Percentiles rank a stretch among this genome's conserved stretches.
Conservation (phyloP, 1,284 basidiomycete genomes). For the Xerocomus minutiporus region DNA sequence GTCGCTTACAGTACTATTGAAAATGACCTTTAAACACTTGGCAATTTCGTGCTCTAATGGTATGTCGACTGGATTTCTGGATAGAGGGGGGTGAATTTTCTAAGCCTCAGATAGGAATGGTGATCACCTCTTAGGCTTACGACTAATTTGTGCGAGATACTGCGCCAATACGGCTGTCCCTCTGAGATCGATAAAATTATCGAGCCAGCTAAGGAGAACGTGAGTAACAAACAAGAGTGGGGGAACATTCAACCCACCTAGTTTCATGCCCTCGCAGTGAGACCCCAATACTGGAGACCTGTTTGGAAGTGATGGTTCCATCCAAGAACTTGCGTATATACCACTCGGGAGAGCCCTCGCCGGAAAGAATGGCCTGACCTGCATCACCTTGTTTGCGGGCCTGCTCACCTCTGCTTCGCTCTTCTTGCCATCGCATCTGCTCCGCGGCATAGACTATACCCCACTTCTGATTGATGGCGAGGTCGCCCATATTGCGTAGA, state of each 20-base stretch:
- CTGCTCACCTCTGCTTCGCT: constrained; percentile 56
- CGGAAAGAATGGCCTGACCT: constrained; percentile 47
- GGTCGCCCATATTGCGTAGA: constrained; percentile 53
- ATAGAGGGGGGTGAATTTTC: constrained; percentile 4
- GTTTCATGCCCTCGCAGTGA: constrained; percentile 80
- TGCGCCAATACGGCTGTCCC: constrained; percentile 86
- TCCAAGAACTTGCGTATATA: constrained; percentile 90
- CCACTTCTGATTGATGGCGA: constrained; percentile 89
- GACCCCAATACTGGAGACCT: constrained; percentile 74
- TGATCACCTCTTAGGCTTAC: constrained; percentile 60
- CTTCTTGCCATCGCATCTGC: constrained; percentile 75
- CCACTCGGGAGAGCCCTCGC: constrained; percentile 76
- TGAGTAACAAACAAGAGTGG: constrained; percentile 12
- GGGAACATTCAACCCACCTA: constrained; percentile 43
- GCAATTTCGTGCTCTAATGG: constrained; percentile 85
- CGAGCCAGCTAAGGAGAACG: constrained; percentile 64
- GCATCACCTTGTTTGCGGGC: constrained; percentile 55
- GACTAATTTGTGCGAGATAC: constrained; percentile 70
- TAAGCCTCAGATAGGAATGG: neutral
- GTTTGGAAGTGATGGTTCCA: constrained; percentile 76
- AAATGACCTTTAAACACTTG: constrained; percentile 82
- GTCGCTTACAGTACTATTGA: constrained; percentile 67
- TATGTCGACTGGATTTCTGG: constrained; percentile 63
- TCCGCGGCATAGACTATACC: constrained; percentile 83
- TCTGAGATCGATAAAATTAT: constrained; percentile 71